Evolutionary conservation across 306 rosid species (phyloP).

Genomic region (Abrus pulchellus): DNA sequence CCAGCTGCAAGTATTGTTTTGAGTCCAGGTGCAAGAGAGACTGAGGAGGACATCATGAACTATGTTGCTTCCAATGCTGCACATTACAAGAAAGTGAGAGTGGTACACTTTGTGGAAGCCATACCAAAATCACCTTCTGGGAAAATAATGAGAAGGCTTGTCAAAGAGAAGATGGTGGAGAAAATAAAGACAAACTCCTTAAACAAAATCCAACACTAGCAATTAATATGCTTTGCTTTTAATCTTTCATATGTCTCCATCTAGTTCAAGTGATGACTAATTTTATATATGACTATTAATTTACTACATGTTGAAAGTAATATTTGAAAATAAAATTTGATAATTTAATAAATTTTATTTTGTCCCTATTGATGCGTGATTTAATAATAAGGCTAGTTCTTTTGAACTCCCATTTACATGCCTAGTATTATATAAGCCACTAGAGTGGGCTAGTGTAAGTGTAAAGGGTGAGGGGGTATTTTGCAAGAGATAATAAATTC

Average conservation of each 20-base stretch:
- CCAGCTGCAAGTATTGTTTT: slow-evolving; percentile 88
- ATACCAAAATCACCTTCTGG: slow-evolving; percentile 96
- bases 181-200: slow-evolving; percentile 54
- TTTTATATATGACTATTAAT: not conserved
- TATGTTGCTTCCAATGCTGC: slow-evolving; percentile 84
- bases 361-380: slow-evolving; percentile 60
- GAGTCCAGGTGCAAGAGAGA: slow-evolving; percentile 64
- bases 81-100: slow-evolving; percentile 80
- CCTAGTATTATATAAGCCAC: no score
- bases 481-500: no score
- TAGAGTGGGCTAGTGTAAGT: no score
- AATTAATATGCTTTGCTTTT: slow-evolving; percentile 36
- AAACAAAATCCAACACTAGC: slow-evolving; percentile 25
- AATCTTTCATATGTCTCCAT: slow-evolving; percentile 31
- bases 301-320: not conserved
- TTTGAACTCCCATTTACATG: no score
- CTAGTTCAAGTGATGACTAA: not conserved
- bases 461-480: no score
- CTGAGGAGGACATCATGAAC: slow-evolving; percentile 74
- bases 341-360: slow-evolving; percentile 34
- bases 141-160: slow-evolving; percentile 86
- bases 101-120: slow-evolving; percentile 77
- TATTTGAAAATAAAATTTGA: slow-evolving; percentile 31
- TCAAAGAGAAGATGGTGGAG: slow-evolving; percentile 66
- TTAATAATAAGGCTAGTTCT: no score